phyloP scores from a whole-genome alignment of 345 rosid genomes.

The Euphorbia pulcherrima region DNA sequence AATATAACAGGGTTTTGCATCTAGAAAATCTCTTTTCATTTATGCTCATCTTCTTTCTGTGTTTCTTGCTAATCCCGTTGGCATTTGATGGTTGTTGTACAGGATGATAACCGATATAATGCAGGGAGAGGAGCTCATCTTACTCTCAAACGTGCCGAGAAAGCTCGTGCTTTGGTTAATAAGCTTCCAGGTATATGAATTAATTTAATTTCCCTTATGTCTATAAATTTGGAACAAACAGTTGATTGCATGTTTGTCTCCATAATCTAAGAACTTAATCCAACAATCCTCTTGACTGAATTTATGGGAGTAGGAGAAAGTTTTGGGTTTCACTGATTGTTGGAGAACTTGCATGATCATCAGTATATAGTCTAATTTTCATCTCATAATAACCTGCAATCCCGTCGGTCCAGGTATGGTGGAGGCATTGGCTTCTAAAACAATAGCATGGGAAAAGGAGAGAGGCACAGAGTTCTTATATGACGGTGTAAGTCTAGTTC shows the following conservation, averaged over 20 bases:
- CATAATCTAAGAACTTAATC: not conserved
- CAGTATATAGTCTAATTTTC: not conserved
- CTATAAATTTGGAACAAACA: not conserved
- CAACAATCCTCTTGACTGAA: not conserved
- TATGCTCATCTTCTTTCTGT: not conserved
- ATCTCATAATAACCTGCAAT: not conserved
- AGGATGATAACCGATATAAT: constrained; percentile 96
- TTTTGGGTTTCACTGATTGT: not conserved
- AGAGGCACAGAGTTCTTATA: constrained; percentile 69
- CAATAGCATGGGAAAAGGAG: constrained; percentile 85
- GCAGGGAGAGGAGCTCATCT: constrained; percentile 99
- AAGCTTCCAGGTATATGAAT: constrained; percentile 74
- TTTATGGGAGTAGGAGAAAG: not conserved
- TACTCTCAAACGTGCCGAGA: constrained; percentile 93
- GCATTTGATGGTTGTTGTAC: constrained; percentile 23
- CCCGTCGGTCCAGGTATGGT: constrained; percentile 57
- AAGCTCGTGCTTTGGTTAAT: constrained; percentile 86
- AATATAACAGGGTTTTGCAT: constrained; percentile 77
- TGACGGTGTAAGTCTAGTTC: constrained; percentile 68
- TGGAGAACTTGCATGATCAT: not conserved
- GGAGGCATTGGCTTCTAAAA: constrained; percentile 79
- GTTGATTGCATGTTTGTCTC: not conserved
- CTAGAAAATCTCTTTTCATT: constrained; percentile 3
- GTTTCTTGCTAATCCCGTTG: constrained; percentile 19
- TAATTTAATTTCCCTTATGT: not conserved